Percentiles rank a stretch among this genome's conserved stretches.
These are phyloP conservation scores for Phalaenopsis equestris DNA, from an alignment of 106 monocot genomes.

Conservation along the genomic window DNA sequence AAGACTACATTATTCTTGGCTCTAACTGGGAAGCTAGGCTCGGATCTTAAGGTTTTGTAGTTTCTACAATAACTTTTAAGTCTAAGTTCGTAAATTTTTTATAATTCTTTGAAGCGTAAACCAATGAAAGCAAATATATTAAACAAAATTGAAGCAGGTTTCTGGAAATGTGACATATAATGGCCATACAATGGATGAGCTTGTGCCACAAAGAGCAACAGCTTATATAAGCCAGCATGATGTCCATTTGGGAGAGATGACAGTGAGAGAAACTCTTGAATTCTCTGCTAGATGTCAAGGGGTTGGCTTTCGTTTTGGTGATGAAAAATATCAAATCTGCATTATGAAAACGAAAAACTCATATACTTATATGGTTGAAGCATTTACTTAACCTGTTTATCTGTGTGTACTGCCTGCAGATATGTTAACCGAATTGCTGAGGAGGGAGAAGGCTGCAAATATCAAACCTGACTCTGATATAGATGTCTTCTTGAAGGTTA, in stretches of 20 bases:
- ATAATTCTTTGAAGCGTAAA: no score
- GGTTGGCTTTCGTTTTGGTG: slow-evolving; percentile 30
- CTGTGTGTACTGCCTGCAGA: slow-evolving; percentile 16
- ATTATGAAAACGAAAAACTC: no score
- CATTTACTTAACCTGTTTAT: background rate
- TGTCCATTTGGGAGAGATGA: slow-evolving; percentile 32
- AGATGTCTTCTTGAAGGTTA: slow-evolving; percentile 61
- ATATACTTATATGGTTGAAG: background rate
- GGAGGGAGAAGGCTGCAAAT: slow-evolving; percentile 67
- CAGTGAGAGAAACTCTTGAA: slow-evolving; percentile 28
- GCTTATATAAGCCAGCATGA: slow-evolving; percentile 26
- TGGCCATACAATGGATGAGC: slow-evolving; percentile 31
- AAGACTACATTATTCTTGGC: slow-evolving; percentile 56
- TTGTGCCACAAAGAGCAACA: slow-evolving; percentile 15
- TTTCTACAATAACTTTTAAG: no score
- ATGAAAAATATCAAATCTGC: background rate
- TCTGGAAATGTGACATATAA: slow-evolving; percentile 37
- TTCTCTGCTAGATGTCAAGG: slow-evolving; percentile 36
- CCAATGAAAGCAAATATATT: no score
- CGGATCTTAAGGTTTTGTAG: slow-evolving; percentile 33
- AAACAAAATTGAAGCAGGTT: slow-evolving; percentile 17
- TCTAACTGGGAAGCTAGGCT: slow-evolving; percentile 46
- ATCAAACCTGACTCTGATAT: slow-evolving; percentile 65
- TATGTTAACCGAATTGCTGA: slow-evolving; percentile 46
- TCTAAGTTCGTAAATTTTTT: background rate